Evolutionary conservation across 2,329 filamentous ascomycete species (phyloP).

Genomic region (Magnaporthales sp.): DNA sequence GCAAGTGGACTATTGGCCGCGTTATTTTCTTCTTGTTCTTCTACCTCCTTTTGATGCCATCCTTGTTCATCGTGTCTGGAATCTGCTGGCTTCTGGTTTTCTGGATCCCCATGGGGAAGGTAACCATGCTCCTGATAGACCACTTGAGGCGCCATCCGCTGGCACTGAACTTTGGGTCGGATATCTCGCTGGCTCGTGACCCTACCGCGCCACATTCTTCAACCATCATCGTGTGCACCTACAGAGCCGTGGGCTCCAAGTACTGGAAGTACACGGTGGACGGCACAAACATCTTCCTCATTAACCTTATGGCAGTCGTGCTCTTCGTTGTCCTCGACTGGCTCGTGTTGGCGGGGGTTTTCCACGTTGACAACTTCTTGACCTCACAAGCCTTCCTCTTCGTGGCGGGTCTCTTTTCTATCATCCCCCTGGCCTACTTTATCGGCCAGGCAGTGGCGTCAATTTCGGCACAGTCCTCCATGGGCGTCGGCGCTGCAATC

Average conservation of each 20-base stretch:
- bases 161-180: constrained; percentile 86
- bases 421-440: constrained; percentile 95
- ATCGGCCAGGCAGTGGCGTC: constrained; percentile 97
- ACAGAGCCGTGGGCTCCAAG: constrained; percentile 84
- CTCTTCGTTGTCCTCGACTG: constrained; percentile 92
- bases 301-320: constrained; percentile 93
- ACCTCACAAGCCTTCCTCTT: constrained; percentile 85
- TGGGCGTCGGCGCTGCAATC: constrained; percentile 93
- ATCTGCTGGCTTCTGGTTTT: constrained; percentile 97
- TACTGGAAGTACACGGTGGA: constrained; percentile 99
- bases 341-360: constrained; percentile 60
- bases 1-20: constrained; percentile 89
- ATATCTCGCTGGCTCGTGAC: constrained; percentile 64
- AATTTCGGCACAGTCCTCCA: constrained; percentile 96
- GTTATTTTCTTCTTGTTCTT: constrained; percentile 96
- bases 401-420: constrained; percentile 68
- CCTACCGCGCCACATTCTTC: constrained; percentile 68
- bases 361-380: constrained; percentile 63
- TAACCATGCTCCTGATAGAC: constrained; percentile 80
- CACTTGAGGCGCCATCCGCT: constrained; percentile 89
- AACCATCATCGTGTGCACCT: constrained; percentile 81
- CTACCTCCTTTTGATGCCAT: constrained; percentile 82
- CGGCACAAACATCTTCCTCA: constrained; percentile 97
- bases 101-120: constrained; percentile 96
- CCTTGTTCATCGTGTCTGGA: constrained; percentile 74